Evolutionary conservation across 164 flowering plant genomes (phyloP).

Genomic region (Stephania cephalantha): DNA sequence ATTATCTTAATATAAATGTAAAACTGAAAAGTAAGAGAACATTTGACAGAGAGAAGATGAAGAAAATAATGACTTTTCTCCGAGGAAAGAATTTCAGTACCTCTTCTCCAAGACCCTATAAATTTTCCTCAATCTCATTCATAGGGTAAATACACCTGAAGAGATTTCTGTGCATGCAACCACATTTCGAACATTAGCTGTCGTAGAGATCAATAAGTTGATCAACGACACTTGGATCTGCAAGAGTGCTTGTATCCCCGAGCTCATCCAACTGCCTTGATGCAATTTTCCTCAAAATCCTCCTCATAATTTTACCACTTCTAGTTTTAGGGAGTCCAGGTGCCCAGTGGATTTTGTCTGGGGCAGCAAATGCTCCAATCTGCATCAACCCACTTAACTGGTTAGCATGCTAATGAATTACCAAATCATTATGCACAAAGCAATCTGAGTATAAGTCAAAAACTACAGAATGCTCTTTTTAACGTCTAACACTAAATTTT

Average conservation of each 20-base stretch:
- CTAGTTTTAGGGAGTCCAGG: constrained; percentile 98
- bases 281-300: constrained; percentile 91
- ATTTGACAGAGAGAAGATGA: neutral
- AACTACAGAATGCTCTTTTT: neutral
- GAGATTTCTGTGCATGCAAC: neutral
- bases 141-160: neutral
- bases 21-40: neutral
- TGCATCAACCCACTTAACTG: constrained; percentile 21
- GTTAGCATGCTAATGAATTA: neutral
- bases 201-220: constrained; percentile 75
- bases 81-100: no score
- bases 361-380: constrained; percentile 99
- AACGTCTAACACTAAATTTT: neutral
- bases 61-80: no score
- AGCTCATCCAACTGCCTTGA: constrained; percentile 83
- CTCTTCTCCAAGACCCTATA: neutral
- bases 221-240: constrained; percentile 86
- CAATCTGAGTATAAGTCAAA: neutral
- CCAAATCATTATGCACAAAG: neutral
- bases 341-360: constrained; percentile 96
- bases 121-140: neutral
- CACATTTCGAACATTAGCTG: constrained; percentile 15
- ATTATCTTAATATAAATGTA: neutral
- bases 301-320: constrained; percentile 97
- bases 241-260: constrained; percentile 95